Evolutionary conservation across 306 rosid genomes (phyloP), one percentile per base, ranked within the genome.

Genomic region (Delonix regia): DNA sequence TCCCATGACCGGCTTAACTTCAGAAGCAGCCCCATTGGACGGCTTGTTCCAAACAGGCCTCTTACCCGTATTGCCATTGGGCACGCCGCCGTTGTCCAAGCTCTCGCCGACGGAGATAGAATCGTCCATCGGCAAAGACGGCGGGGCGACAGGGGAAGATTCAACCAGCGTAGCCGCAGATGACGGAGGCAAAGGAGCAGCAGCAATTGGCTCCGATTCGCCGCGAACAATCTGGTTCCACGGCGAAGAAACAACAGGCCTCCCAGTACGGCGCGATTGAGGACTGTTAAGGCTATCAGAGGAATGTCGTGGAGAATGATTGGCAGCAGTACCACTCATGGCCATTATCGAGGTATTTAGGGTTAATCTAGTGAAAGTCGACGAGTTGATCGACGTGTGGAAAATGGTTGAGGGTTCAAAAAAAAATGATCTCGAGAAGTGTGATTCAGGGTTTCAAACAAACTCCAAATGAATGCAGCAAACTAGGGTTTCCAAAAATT

Each of bases 1-100:
- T 9, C 88, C 96, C 94, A 95, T 91, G 69, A 95, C 94, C 7
- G 90, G 83, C 53, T 87, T 91, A 55, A 59, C 80, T 79, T 86
- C 92, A 9, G 85, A 74, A 22, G 78, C 62, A 1, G 85, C 87
- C 0, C 85, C 96, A 81, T 88, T 90, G 61, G 94, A 87, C 7
- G 97, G 97, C 83, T 84, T 95, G 64, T 85, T 95, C 99, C 98
- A 95, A 39, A 76, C 99, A 0, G 85, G 86, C 89, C 86, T 85
- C 93, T 86, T 90, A 39, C 87, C 97, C 2, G 61, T 88, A 81
- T 89, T 86, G 85, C 83, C 88, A 69, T 81, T 76, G 33, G 65
- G 45, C 16, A 83, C 87, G 38, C 14, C 52, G 3, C 65, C 79
- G 59, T 73, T 69, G 48, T 90, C 91, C 1, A 80, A 53, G 68